These are phyloP conservation scores for Talaromyces pinophilus DNA, from an alignment of 2,329 filamentous ascomycete genomes.

Conservation along the genomic window DNA sequence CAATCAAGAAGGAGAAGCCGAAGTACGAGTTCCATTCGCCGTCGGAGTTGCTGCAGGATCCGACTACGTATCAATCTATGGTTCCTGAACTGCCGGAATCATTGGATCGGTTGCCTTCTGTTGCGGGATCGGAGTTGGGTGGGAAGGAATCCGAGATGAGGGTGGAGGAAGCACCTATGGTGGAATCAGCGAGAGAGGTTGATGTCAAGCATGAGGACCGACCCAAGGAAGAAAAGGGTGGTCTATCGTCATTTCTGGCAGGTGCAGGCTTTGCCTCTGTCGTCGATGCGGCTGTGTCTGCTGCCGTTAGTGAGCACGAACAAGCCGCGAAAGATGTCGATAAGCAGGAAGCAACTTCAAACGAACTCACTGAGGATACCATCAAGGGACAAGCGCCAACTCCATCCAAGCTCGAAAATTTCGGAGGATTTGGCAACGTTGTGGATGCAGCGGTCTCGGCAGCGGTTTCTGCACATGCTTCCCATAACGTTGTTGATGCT, in stretches of 20 bases:
- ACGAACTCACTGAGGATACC: not conserved
- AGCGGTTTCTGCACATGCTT: slow-evolving; percentile 19
- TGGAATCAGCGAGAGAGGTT: not conserved
- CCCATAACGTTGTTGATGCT: not conserved
- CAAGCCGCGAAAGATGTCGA: not conserved
- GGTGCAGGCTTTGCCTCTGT: slow-evolving; percentile 20
- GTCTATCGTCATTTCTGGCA: slow-evolving; percentile 20
- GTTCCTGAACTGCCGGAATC: slow-evolving; percentile 31
- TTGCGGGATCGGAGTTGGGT: slow-evolving; percentile 35
- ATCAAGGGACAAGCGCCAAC: not conserved
- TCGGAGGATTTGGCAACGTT: not conserved
- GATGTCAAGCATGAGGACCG: slow-evolving; percentile 20
- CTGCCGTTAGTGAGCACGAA: slow-evolving; percentile 28
- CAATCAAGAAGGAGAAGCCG: slow-evolving; percentile 40
- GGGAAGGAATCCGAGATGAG: slow-evolving; percentile 20
- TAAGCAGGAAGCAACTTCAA: slow-evolving; percentile 25
- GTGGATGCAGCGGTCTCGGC: slow-evolving; percentile 31
- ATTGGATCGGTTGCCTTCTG: slow-evolving; percentile 32
- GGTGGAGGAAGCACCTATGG: slow-evolving; percentile 24
- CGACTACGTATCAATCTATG: slow-evolving; percentile 27
- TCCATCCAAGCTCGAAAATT: not conserved
- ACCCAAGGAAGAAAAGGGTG: slow-evolving; percentile 1
- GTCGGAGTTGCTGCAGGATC: slow-evolving; percentile 48
- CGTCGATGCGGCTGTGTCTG: slow-evolving; percentile 31
- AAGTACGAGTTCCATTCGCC: slow-evolving; percentile 52